Evolutionary conservation across 352 stramenopile genomes (phyloP).

Genomic region (Phytophthora melonis): DNA sequence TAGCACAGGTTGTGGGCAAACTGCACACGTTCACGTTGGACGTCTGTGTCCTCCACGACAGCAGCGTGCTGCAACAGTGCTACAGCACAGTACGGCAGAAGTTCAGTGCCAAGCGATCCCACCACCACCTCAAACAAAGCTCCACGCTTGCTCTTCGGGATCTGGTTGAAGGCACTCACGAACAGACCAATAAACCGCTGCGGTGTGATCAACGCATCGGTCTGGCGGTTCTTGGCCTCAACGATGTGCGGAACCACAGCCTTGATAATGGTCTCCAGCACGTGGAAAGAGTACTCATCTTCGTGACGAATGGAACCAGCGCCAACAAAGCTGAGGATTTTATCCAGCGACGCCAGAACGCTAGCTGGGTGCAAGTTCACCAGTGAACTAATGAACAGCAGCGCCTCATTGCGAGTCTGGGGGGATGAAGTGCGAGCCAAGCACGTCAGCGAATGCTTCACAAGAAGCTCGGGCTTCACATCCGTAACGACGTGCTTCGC

Average conservation of each 20-base stretch:
- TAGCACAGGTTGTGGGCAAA: slow-evolving; percentile 80
- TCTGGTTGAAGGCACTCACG: slow-evolving; percentile 75
- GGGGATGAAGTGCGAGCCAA: slow-evolving; percentile 70
- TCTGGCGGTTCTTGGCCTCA: slow-evolving; percentile 19
- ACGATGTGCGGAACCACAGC: slow-evolving; percentile 84
- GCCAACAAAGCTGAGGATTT: slow-evolving; percentile 77
- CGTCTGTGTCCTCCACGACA: slow-evolving; percentile 35
- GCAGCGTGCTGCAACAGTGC: slow-evolving; percentile 60
- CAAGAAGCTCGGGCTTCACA: slow-evolving; percentile 71
- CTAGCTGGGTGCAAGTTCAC: slow-evolving; percentile 79
- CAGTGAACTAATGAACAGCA: slow-evolving; percentile 84
- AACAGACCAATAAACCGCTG: slow-evolving; percentile 86
- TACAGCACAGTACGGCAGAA: slow-evolving; percentile 64
- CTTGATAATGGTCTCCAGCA: slow-evolving; percentile 88
- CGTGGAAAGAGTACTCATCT: slow-evolving; percentile 89
- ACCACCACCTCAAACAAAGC: slow-evolving; percentile 78
- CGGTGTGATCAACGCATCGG: slow-evolving; percentile 51
- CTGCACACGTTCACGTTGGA: slow-evolving; percentile 56
- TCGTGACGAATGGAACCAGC: slow-evolving; percentile 70
- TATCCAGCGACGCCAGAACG: slow-evolving; percentile 81
- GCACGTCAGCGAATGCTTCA: slow-evolving; percentile 82
- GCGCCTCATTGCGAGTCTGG: slow-evolving; percentile 82
- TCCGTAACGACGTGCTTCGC: slow-evolving; percentile 15
- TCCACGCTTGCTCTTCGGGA: slow-evolving; percentile 64
- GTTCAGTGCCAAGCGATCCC: slow-evolving; percentile 54